Conservation (phyloP, 2,329 filamentous ascomycete species). For the Microsporum audouinii region DNA sequence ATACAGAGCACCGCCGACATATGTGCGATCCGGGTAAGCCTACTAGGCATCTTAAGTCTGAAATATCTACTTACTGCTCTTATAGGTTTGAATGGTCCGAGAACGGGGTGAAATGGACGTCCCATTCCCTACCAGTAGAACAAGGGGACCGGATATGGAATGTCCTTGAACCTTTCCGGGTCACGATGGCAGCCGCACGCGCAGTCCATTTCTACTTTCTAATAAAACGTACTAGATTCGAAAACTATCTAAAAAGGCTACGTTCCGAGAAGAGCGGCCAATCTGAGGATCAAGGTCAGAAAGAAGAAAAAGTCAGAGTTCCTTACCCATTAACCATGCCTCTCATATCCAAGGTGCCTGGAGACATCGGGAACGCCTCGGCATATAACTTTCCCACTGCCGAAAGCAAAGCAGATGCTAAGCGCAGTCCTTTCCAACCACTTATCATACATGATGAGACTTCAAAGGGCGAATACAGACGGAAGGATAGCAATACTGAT, state of each 20-base stretch:
- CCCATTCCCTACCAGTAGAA: constrained; percentile 8
- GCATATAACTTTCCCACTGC: neutral
- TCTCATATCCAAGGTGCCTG: neutral
- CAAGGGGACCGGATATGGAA: constrained; percentile 10
- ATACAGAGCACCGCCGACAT: constrained; percentile 6
- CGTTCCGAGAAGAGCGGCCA: neutral
- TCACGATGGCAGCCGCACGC: neutral
- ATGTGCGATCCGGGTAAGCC: constrained; percentile 11
- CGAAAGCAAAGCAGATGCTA: neutral
- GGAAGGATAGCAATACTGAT: neutral
- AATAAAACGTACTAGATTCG: neutral
- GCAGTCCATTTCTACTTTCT: neutral
- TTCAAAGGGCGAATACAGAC: neutral
- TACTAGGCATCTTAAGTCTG: neutral
- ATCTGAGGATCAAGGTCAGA: neutral
- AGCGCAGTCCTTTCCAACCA: neutral
- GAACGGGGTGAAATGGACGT: constrained; percentile 5
- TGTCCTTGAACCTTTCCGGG: neutral
- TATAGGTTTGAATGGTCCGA: constrained; percentile 8
- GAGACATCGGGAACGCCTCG: neutral
- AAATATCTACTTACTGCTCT: neutral
- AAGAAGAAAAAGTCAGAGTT: neutral
- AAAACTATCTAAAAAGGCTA: neutral
- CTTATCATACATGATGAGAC: neutral
- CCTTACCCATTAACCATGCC: neutral